A percentile compares a stretch with the other conserved stretches of the same genome.
These are phyloP conservation scores for Jaminaea rosea DNA, from an alignment of 1,284 basidiomycete genomes.

Conservation along the genomic window DNA sequence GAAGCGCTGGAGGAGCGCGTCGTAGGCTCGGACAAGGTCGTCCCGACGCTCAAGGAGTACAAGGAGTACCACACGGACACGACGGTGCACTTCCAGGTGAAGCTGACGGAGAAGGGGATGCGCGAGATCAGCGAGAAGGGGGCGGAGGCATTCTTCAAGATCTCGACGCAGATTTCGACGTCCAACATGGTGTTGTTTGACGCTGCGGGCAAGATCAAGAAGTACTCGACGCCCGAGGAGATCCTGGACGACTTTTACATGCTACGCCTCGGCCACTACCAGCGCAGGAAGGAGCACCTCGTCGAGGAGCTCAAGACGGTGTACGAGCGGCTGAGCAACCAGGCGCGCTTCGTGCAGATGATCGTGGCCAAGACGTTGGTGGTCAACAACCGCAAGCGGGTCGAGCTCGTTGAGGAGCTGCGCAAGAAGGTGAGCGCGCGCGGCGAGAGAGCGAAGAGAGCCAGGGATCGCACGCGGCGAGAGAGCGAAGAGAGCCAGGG, in stretches of 20 bases:
- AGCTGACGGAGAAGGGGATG: constrained; percentile 70
- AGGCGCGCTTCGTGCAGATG: constrained; percentile 94
- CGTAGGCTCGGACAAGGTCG: constrained; percentile 57
- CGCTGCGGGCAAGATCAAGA: constrained; percentile 89
- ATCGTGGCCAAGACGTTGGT: constrained; percentile 79
- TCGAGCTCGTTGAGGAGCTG: constrained; percentile 74
- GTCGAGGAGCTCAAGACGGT: constrained; percentile 73
- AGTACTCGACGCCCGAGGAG: constrained; percentile 79
- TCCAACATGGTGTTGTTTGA: constrained; percentile 99
- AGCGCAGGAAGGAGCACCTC: constrained; percentile 74
- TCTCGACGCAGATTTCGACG: constrained; percentile 71
- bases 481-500: no score
- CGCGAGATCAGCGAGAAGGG: constrained; percentile 83
- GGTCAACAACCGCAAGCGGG: constrained; percentile 87
- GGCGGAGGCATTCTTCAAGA: constrained; percentile 81
- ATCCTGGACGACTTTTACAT: constrained; percentile 92
- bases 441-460: no score
- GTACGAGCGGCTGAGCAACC: constrained; percentile 81
- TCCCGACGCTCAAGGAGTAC: constrained; percentile 52
- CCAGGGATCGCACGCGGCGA: no score
- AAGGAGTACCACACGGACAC: constrained; percentile 64
- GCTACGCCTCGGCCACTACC: constrained; percentile 69
- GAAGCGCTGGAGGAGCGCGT: constrained; percentile 69
- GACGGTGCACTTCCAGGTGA: constrained; percentile 81
- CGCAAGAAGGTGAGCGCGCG: no score